Base-by-base conservation (phyloP, 108 stramenopile genomes). In the Skeletonema menzelii region DNA sequence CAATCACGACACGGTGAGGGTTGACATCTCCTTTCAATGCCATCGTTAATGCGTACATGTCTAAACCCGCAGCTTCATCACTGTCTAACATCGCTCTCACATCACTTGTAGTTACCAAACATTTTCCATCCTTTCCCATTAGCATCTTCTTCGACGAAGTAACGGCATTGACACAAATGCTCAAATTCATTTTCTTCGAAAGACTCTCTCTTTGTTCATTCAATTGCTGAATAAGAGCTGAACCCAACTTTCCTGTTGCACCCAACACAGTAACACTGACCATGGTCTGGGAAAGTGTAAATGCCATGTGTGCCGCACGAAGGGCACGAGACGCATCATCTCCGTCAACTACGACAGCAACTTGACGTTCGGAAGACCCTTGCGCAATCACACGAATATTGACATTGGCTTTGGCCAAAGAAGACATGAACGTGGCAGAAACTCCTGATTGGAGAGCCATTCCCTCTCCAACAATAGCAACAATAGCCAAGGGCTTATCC, bases 361-460 rank as follows among this genome's bases (percentile, higher is more conserved):
- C 90, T 44, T 94, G 92, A n/a, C 93, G 79, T 75, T 95, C 95
- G 17, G 85, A 86, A 10, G 82, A 85, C 17, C 89, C 92, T 76
- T 94, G 92, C 26, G 95, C 90, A 67, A 94, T 93, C 56, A 89
- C 81, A 37, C 93, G 89, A 44, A 96, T 88, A 80, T 96, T 96
- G 63, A 96, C 88, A 68, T 90, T 90, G 34, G 93, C 91, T 40
- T 83, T 77, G 56, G 93, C 90, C 30, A 96, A 73, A n/a, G 93
- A 85, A 46, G 67, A 69, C 87, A 94, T 94, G 67, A 96, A 93
- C 3, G 85, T 85, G 0, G 91, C 90, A 0, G 90, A 82, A 3
- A 94, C 90, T 42, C 95, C 95, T 26, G 91, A 87, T n/a, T 72
- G 75, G 40, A 86, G 83, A 26, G 88, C 82, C 95, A 94, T 94